Evolutionary conservation across 2,329 filamentous ascomycete genomes (phyloP), one percentile per base, ranked within the genome.

Genomic region (Fusarium sp.): DNA sequence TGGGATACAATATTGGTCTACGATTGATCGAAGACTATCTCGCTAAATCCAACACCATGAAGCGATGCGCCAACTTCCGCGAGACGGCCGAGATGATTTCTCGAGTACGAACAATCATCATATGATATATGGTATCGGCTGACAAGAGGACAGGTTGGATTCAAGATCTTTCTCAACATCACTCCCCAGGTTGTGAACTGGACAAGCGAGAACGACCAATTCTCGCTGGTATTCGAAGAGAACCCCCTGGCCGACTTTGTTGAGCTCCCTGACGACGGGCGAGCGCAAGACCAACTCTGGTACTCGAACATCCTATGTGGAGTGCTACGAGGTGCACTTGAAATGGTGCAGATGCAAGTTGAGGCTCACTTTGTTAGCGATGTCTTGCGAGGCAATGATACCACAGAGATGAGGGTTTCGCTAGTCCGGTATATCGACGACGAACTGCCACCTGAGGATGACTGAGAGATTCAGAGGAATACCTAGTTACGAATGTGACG

Each of bases 331-430:
- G 96, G 96, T 16, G 91, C 95, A 2, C 81, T 99, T 63, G 96
- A 99, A 81, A 99, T 99, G 96, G 95, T 98, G 77, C 95, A 98
- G 87, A 97, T 98, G 94, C 96, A 98, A 81, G 94, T 98, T 6
- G 95, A 99, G 79, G 94, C 94, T 48, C 94, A 97, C 78, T 99
- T 98, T 79, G 92, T 97, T 76, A 98, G 93, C 79, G 96, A 99
- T 79, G 88, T 97, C 32, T 84, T 99, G 65, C 90, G 94, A 60
- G 96, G 96, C 5, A 95, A 98, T 77, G 96, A 99, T 79, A 95
- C 93, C 20, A 99, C 96, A 2, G 96, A 99, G 84, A 98, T 99
- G 93, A 88, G 95, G 76, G 91, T 99, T 77, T 93, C 93, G 29
- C 83, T 99, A 75, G 88, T 98, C 75, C 88, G 95, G 75, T 98